Conservation (phyloP, 2,329 filamentous ascomycete species). For the Fusarium pininemorale region DNA sequence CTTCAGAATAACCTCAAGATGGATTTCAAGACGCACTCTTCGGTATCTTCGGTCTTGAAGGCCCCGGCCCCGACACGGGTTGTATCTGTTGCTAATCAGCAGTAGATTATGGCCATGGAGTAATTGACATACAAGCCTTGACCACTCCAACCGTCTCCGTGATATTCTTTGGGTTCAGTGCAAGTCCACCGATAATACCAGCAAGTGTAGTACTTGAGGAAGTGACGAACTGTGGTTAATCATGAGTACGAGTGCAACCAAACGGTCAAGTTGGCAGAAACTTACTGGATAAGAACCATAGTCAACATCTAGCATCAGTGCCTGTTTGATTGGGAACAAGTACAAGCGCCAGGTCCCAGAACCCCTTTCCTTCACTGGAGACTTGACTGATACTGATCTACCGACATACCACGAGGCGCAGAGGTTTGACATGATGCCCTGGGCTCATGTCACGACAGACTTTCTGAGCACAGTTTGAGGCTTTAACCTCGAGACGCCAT, state of each 20-base stretch:
- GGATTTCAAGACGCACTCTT: neutral
- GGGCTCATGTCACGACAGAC: neutral
- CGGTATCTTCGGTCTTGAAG: neutral
- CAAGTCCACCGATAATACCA: neutral
- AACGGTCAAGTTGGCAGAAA: neutral
- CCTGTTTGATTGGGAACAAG: neutral
- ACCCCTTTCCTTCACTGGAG: neutral
- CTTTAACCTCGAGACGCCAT: neutral
- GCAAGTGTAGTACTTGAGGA: neutral
- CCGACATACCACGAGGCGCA: neutral
- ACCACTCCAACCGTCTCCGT: neutral
- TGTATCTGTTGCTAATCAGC: neutral
- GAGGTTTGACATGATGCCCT: neutral
- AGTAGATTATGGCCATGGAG: neutral
- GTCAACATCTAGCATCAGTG: neutral
- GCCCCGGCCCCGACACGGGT: neutral
- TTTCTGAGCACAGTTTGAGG: neutral
- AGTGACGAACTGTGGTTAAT: neutral
- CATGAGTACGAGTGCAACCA: neutral
- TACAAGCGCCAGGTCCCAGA: neutral
- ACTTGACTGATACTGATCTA: neutral
- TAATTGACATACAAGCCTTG: neutral
- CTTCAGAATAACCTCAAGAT: neutral
- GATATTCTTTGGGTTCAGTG: neutral
- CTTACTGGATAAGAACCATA: neutral